phyloP scores from a whole-genome alignment of 345 rosid species.

The Salix brachista region DNA sequence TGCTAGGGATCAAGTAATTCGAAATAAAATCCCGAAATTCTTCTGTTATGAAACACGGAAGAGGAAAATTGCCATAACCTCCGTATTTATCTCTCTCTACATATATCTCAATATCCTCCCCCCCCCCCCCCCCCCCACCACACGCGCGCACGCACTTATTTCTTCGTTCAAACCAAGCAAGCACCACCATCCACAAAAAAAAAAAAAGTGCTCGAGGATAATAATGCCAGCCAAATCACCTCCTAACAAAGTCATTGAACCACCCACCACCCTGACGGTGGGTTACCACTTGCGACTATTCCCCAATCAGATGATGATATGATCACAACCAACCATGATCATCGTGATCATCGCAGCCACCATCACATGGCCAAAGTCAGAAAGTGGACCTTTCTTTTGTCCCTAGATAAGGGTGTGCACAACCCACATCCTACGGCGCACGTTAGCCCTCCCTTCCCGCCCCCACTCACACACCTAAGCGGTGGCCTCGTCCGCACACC shows the following conservation, averaged over 20 bases:
- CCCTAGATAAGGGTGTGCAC: not conserved
- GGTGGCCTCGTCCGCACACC: slow-evolving; percentile 39
- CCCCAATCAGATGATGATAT: not conserved
- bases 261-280: slow-evolving; percentile 13
- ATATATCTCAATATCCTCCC: not conserved
- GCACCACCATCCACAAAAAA: not conserved
- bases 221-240: not conserved
- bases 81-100: too few species aligned
- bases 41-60: too few species aligned
- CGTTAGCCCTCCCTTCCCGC: slow-evolving; percentile 12
- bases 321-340: not conserved
- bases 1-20: too few species aligned
- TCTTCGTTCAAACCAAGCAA: not conserved
- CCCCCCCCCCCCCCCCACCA: too few species aligned
- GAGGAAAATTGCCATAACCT: too few species aligned
- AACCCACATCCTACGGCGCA: slow-evolving; percentile 6
- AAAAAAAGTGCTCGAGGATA: not conserved
- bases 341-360: not conserved
- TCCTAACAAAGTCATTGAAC: not conserved
- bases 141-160: too few species aligned
- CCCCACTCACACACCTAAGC: slow-evolving; percentile 11
- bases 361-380: slow-evolving; percentile 1
- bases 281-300: not conserved
- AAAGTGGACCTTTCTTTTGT: slow-evolving; percentile 24
- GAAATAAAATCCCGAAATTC: not conserved